Base-by-base conservation (phyloP, 768 basidiomycete species). In the Cystofilobasidium macerans region DNA sequence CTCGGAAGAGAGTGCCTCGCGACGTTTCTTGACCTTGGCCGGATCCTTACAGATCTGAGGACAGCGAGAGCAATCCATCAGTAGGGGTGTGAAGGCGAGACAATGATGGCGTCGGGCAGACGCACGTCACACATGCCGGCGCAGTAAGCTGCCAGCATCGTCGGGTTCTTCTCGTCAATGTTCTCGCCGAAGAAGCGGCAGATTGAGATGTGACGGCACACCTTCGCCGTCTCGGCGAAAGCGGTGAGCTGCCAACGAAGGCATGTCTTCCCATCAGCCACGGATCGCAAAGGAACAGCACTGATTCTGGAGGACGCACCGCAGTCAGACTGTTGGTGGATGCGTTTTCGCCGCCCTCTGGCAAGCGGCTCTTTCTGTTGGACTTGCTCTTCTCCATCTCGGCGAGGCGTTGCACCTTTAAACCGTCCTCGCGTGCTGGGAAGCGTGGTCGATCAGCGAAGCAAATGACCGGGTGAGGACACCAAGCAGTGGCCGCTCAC, bases 141-240 rank as follows among this genome's bases (percentile, higher is more conserved):
- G 70, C 89, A 91, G 70, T 86, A 83, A 5, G 71, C 71, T 62
- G 79, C 79, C 60, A 81, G 73, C 14, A 78, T 65, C 9, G 77
- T 78, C 12, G 77, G 70, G 69, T 86, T 79, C 14, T 71, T 74
- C 9, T 76, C 71, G 69, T 86, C 80, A 42, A 88, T 81, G 0
- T 71, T 68, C 75, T 90, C 89, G 0, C 86, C 89, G 69, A 91
- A 90, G 73, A 87, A 88, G 54, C 82, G 83, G 71, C 89, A 89
- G 65, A 90, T 85, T 1, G 81, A 78, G 86, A 89, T 59, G 13
- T 77, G 76, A 12, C 76, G 69, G 61, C 76, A 77, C 9, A 69
- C 67, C 16, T 57, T 69, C 28, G 70, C 58, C 22, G 68, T 48
- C 62, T 77, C 76, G 48, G 72, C 71, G 32, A 73, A 74, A 18